These are phyloP conservation scores for Boletus subparvulus DNA, from an alignment of 768 basidiomycete species.

Conservation along the genomic window DNA sequence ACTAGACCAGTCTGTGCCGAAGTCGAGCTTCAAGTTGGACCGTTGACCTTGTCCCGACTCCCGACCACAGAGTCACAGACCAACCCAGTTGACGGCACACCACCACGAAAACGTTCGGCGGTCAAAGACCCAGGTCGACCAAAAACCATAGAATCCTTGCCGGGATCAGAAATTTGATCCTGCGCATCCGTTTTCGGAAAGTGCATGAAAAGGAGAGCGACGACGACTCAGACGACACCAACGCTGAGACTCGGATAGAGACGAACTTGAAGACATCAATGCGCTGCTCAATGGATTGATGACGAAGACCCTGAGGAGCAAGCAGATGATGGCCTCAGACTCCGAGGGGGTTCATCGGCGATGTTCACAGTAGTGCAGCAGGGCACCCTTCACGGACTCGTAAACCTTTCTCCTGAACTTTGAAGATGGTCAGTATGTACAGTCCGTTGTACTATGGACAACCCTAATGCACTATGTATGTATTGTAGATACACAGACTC, in stretches of 20 bases:
- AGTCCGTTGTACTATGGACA: background rate
- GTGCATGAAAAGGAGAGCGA: slow-evolving; percentile 17
- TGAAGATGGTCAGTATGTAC: slow-evolving; percentile 23
- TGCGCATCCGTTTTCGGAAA: background rate
- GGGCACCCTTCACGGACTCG: slow-evolving; percentile 10
- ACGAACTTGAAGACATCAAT: slow-evolving; percentile 30
- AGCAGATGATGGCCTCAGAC: slow-evolving; percentile 1
- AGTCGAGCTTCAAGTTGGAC: too few relatives aligned
- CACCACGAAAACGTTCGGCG: too few relatives aligned
- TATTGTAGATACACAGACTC: slow-evolving; percentile 41
- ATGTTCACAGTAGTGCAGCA: background rate
- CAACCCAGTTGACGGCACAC: too few relatives aligned
- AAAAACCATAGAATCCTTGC: background rate
- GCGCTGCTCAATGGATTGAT: slow-evolving; percentile 55
- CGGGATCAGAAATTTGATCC: slow-evolving; percentile 4
- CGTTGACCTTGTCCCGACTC: too few relatives aligned
- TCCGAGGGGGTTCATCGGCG: slow-evolving; percentile 12
- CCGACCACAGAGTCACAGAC: too few relatives aligned
- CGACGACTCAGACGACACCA: slow-evolving; percentile 13
- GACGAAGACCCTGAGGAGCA: slow-evolving; percentile 40
- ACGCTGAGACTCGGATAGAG: slow-evolving; percentile 19
- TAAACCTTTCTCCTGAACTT: slow-evolving; percentile 13
- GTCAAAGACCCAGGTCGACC: too few relatives aligned
- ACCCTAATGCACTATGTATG: slow-evolving; percentile 3
- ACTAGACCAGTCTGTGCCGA: too few relatives aligned